Conservation (phyloP, 257 asterid species). For the Thymus mandschuricus region DNA sequence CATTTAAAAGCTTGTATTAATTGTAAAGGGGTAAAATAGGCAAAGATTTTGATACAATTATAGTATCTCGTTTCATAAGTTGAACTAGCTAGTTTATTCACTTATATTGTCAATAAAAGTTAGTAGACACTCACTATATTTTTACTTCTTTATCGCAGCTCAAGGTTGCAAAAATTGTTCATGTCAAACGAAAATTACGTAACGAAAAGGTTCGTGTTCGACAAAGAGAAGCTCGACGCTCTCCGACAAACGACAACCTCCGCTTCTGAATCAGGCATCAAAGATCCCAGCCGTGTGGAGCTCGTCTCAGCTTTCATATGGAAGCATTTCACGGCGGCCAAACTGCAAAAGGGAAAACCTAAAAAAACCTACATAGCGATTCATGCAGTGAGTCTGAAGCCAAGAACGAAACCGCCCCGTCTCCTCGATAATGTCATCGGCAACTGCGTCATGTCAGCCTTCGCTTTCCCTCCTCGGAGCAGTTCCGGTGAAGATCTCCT, state of each 20-base stretch:
- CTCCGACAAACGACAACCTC: conserved; percentile 12
- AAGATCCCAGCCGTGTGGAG: conserved; percentile 53
- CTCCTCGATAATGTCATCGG: conserved; percentile 22
- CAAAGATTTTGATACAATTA: too few relatives aligned
- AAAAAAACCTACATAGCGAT: background rate
- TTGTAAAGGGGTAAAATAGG: too few relatives aligned
- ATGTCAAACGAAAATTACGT: background rate
- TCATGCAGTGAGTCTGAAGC: conserved; percentile 45
- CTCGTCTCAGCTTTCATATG: conserved; percentile 50
- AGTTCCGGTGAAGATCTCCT: background rate
- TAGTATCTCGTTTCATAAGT: too few relatives aligned
- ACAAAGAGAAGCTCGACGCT: conserved; percentile 32
- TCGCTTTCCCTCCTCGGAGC: background rate
- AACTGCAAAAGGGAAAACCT: background rate
- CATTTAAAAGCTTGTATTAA: too few relatives aligned
- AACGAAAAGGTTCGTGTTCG: conserved; percentile 29
- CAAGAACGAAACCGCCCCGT: conserved; percentile 25
- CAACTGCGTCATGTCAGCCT: background rate
- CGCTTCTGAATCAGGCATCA: conserved; percentile 4
- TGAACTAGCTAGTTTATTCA: too few relatives aligned
- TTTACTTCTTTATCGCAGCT: background rate
- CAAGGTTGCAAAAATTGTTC: background rate
- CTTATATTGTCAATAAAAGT: background rate
- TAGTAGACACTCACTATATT: background rate
- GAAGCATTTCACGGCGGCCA: conserved; percentile 34